Conservation (phyloP, 495 filamentous ascomycete species). For the Astrothelium subdiscretum region DNA sequence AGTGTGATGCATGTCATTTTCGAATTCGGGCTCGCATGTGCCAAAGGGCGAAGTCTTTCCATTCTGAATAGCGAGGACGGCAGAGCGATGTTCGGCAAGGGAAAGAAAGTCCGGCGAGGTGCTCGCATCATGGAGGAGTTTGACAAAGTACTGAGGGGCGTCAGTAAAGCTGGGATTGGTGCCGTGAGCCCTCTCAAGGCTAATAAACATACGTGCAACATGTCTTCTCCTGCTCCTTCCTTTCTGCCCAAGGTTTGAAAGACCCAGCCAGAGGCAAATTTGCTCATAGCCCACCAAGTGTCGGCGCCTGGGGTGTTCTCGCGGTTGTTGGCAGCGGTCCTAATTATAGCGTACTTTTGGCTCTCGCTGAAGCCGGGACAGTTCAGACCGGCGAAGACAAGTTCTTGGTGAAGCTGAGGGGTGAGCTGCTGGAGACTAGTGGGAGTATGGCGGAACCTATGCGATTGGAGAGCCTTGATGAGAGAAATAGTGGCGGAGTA, state of each 20-base stretch:
- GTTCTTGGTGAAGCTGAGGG: conserved; percentile 35
- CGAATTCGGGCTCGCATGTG: not conserved
- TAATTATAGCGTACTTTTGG: conserved; percentile 13
- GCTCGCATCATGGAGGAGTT: conserved; percentile 39
- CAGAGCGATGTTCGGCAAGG: conserved; percentile 24
- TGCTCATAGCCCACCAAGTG: conserved; percentile 7
- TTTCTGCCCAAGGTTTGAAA: conserved; percentile 14
- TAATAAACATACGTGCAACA: conserved; percentile 11
- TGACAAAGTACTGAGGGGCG: conserved; percentile 45
- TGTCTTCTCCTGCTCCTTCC: conserved; percentile 4
- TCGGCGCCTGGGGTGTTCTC: conserved; percentile 4
- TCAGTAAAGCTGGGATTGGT: conserved; percentile 25
- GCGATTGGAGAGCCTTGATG: conserved; percentile 33
- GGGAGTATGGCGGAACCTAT: conserved; percentile 20
- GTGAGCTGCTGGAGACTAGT: conserved; percentile 35
- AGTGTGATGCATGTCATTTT: not conserved
- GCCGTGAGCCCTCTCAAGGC: not conserved
- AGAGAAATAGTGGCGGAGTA: conserved; percentile 42
- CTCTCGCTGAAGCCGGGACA: conserved; percentile 23
- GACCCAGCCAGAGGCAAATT: conserved; percentile 8
- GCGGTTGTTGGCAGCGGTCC: not conserved
- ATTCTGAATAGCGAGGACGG: not conserved
- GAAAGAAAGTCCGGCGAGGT: conserved; percentile 20
- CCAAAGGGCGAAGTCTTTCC: not conserved
- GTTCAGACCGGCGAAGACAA: conserved; percentile 16